These are phyloP conservation scores for Clohesyomyces aquaticus DNA, from an alignment of 495 filamentous ascomycete genomes.

Conservation along the genomic window DNA sequence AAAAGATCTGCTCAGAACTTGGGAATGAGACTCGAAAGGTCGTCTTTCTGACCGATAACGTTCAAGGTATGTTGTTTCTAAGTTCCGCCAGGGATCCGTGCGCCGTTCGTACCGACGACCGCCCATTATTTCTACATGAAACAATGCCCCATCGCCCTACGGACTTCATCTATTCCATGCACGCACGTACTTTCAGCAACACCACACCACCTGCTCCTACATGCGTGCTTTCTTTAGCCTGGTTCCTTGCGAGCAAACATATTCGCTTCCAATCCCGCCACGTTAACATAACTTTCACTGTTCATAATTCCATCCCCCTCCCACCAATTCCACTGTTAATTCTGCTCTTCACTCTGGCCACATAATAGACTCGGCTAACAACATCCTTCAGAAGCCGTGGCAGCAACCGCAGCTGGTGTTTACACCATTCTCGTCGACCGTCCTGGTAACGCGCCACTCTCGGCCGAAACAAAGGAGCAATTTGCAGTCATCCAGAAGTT, in stretches of 20 bases:
- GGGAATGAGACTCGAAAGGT: conserved; percentile 50
- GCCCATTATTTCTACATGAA: conserved; percentile 19
- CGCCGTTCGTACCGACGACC: background rate
- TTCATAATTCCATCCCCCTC: background rate
- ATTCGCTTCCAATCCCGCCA: background rate
- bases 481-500: conserved; percentile 32
- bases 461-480: conserved; percentile 49
- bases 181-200: background rate
- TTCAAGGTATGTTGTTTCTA: conserved; percentile 48
- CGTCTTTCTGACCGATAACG: conserved; percentile 73
- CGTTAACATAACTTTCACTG: background rate
- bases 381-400: conserved; percentile 59
- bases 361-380: conserved; percentile 5
- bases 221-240: background rate
- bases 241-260: background rate
- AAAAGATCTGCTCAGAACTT: conserved; percentile 57
- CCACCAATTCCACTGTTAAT: background rate
- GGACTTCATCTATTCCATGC: background rate
- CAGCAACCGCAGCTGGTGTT: conserved; percentile 67
- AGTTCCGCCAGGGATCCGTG: background rate
- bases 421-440: conserved; percentile 62
- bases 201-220: background rate
- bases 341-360: background rate
- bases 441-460: conserved; percentile 64
- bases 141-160: conserved; percentile 9